A percentile compares a stretch with the other conserved stretches of the same genome.
Conservation (phyloP, 1,139 yeast species). For the Zygosaccharomyces sapae region DNA sequence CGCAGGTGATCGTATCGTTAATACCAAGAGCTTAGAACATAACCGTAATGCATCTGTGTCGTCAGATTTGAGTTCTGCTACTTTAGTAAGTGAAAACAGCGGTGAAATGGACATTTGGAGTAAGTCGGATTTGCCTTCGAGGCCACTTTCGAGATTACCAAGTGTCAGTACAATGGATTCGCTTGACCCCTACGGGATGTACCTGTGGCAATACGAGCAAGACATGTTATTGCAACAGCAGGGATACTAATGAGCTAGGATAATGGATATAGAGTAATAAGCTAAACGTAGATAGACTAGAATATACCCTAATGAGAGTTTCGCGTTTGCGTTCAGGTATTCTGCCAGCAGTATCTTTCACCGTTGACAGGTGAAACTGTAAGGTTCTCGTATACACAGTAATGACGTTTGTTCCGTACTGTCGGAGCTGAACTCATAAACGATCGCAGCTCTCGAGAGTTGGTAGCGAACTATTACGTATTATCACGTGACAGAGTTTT, state of each 20-base stretch:
- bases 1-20: conserved; percentile 4
- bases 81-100: conserved; percentile 15
- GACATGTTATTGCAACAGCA: conserved; percentile 3
- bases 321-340: conserved; percentile 3
- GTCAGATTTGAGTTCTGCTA: conserved; percentile 25
- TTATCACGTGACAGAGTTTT: too few relatives aligned
- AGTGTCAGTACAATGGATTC: conserved; percentile 5
- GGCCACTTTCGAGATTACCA: conserved; percentile 1
- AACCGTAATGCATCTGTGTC: conserved; percentile 23
- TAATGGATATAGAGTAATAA: background rate
- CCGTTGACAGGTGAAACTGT: too few relatives aligned
- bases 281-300: conserved; percentile 5
- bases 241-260: conserved; percentile 1
- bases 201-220: conserved; percentile 3
- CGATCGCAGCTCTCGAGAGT: too few relatives aligned
- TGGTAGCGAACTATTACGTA: too few relatives aligned
- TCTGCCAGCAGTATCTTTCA: too few relatives aligned
- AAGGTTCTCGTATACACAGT: too few relatives aligned
- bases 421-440: too few relatives aligned
- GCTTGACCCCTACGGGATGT: conserved; percentile 2
- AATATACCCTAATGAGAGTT: conserved; percentile 8
- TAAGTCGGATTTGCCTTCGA: conserved; percentile 1
- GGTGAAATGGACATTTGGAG: conserved; percentile 11
- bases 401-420: too few relatives aligned
- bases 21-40: conserved; percentile 15